Evolutionary conservation across 768 basidiomycete species (phyloP), one percentile per base, ranked within the genome.

Genomic region (Porphyrellus cyaneotinctus): DNA sequence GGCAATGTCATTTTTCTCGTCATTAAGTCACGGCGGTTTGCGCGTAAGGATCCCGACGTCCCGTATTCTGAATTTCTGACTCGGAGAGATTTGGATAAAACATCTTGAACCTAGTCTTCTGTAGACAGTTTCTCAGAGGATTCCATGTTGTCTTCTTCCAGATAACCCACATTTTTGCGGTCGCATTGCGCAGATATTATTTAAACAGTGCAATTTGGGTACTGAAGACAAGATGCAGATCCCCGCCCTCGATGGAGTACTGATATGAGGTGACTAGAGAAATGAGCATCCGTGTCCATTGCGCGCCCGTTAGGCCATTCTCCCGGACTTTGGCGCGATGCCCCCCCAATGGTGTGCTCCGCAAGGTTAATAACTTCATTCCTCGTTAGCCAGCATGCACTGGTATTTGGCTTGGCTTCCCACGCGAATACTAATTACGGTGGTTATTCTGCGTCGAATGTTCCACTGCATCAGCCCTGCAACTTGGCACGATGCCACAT

Each of bases 401-500:
- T 12, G n/a, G 20, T 35, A 43, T 23, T 35, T 28, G n/a, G 22
- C 28, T 12, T 38, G 9, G 0, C 36, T 57, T 57, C 54, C 18
- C 48, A 51, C 35, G 30, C 35, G 9, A 20, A 32, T n/a, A 35
- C 15, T 23, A n/a, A 48, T 48, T 14, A 10, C 17, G 41, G 42
- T 36, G 39, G 36, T 12, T 14, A 31, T 53, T 54, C 57, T 11
- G n/a, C 31, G 17, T 53, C 47, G 49, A 53, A 58, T 22, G 13
- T 47, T 53, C 51, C 23, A 13, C 24, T n/a, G n/a, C 15, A 18
- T 28, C 23, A 3, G 30, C 24, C 36, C 47, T 28, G 43, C 30
- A 23, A 37, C 39, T 49, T 49, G 43, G 47, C 47, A 31, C 35
- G 4, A n/a, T 7, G 2, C 47, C 31, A 30, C 18, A 8, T 51